Conservation (phyloP, 768 basidiomycete species). For the Pleurotus djamor region DNA sequence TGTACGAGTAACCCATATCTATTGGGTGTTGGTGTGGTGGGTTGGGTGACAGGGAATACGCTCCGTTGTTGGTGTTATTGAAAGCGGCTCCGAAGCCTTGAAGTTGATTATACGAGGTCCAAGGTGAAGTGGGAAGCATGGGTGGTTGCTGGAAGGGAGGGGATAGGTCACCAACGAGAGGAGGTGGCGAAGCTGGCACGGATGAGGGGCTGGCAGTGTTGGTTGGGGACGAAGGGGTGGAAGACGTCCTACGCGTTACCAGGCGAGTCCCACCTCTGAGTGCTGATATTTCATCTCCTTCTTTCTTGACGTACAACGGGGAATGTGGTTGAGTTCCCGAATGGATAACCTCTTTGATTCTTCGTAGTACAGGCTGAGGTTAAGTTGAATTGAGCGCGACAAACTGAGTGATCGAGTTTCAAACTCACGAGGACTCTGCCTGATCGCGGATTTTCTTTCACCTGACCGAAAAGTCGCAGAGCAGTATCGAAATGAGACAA, state of each 20-base stretch:
- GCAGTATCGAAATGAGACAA: constrained; percentile 68
- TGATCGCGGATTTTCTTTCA: constrained; percentile 50
- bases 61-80: not conserved
- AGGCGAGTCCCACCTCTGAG: constrained; percentile 66
- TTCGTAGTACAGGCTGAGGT: constrained; percentile 57
- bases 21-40: constrained; percentile 11
- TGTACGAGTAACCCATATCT: constrained; percentile 13
- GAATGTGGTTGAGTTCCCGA: constrained; percentile 28
- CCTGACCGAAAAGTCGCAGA: constrained; percentile 51
- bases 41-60: not conserved
- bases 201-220: constrained; percentile 41
- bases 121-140: constrained; percentile 8
- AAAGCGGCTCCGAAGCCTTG: not conserved
- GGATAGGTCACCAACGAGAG: constrained; percentile 15
- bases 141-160: constrained; percentile 13
- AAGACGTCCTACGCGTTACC: constrained; percentile 46
- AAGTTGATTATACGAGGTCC: constrained; percentile 13
- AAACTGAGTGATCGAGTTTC: not conserved
- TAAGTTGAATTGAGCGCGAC: constrained; percentile 1
- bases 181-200: constrained; percentile 44
- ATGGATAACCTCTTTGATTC: constrained; percentile 52
- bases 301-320: constrained; percentile 46
- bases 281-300: constrained; percentile 58
- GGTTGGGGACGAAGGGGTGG: constrained; percentile 43
- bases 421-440: constrained; percentile 58